These are phyloP conservation scores for Coprinopsis marcescibilis DNA, from an alignment of 768 basidiomycete species.

Conservation along the genomic window DNA sequence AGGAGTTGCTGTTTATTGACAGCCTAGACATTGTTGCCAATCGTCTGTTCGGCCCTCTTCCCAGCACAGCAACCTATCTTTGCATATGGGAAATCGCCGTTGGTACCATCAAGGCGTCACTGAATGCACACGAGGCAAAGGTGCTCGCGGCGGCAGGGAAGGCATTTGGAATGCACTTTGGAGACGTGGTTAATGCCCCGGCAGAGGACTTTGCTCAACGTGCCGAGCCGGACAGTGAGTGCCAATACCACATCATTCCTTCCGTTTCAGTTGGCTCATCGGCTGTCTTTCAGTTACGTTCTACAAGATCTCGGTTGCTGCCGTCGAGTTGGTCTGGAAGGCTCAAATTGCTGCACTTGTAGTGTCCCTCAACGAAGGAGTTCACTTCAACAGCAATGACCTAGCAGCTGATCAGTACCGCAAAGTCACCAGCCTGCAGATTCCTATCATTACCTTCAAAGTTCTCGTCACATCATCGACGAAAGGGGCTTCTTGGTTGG, in stretches of 20 bases:
- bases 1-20: slow-evolving; percentile 45
- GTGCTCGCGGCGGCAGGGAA: slow-evolving; percentile 46
- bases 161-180: slow-evolving; percentile 64
- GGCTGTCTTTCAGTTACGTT: slow-evolving; percentile 63
- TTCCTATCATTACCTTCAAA: slow-evolving; percentile 47
- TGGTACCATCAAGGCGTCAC: slow-evolving; percentile 51
- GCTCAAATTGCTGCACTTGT: slow-evolving; percentile 49
- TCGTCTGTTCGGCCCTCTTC: slow-evolving; percentile 85
- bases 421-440: slow-evolving; percentile 52
- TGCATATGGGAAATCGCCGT: slow-evolving; percentile 91
- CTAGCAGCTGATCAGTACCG: slow-evolving; percentile 62
- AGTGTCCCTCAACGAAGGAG: slow-evolving; percentile 49
- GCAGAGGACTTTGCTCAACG: slow-evolving; percentile 58
- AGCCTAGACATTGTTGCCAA: slow-evolving; percentile 75
- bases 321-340: slow-evolving; percentile 51
- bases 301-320: slow-evolving; percentile 56
- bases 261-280: slow-evolving; percentile 3
- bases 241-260: not conserved
- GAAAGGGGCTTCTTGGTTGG: slow-evolving; percentile 54
- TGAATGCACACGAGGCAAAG: slow-evolving; percentile 50
- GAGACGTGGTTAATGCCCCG: slow-evolving; percentile 77
- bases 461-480: slow-evolving; percentile 40
- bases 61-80: slow-evolving; percentile 77
- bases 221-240: slow-evolving; percentile 73
- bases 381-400: slow-evolving; percentile 70